phyloP scores from a whole-genome alignment of 1,284 basidiomycete genomes.

The Sporisorium scitamineum region DNA sequence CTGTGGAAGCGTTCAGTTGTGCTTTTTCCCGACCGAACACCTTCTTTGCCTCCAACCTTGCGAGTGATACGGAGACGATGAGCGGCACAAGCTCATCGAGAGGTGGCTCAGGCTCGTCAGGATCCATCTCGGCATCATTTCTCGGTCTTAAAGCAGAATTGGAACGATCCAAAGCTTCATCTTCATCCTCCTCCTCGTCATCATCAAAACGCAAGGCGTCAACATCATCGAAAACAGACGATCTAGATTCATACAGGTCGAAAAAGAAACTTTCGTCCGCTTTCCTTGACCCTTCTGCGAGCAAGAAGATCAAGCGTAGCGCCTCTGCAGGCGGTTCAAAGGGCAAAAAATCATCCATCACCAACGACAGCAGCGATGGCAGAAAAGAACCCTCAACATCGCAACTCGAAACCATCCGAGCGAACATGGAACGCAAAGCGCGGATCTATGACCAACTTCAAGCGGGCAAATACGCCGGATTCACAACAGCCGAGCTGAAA shows the following conservation, averaged over 20 bases:
- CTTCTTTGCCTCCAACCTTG: not conserved
- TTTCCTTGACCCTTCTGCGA: slow-evolving; percentile 6
- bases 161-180: slow-evolving; percentile 31
- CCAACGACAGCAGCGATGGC: not conserved
- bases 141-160: slow-evolving; percentile 52
- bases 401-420: slow-evolving; percentile 75
- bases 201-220: slow-evolving; percentile 19
- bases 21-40: not conserved
- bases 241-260: not conserved
- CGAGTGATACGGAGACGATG: too few species aligned
- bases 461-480: slow-evolving; percentile 82
- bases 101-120: slow-evolving; percentile 4
- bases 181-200: slow-evolving; percentile 1
- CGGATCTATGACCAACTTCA: slow-evolving; percentile 83
- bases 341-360: not conserved
- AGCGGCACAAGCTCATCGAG: not conserved
- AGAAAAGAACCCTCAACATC: not conserved
- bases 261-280: slow-evolving; percentile 14
- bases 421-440: slow-evolving; percentile 80
- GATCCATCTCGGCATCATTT: slow-evolving; percentile 36
- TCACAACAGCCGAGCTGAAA: slow-evolving; percentile 73
- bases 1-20: not conserved
- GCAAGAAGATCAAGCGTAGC: not conserved
- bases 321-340: not conserved
- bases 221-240: not conserved